Percentiles rank a stretch among this genome's conserved stretches.
phyloP scores from a whole-genome alignment of 1,284 basidiomycete species.

The Vanrija sp. region DNA sequence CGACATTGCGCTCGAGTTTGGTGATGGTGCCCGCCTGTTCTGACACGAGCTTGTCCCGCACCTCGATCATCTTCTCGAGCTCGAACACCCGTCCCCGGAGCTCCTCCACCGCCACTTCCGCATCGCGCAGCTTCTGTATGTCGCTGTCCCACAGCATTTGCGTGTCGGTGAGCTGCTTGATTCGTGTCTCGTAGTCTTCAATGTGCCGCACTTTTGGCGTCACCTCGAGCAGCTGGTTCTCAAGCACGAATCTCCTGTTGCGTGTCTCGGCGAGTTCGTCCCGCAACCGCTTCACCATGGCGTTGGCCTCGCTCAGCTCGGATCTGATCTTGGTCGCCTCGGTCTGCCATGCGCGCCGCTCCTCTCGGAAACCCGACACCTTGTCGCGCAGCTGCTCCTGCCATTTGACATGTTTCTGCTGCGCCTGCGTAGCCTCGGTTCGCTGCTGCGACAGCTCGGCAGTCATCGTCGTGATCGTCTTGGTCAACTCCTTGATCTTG shows the following conservation, averaged over 20 bases:
- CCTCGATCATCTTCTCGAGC: constrained; percentile 23
- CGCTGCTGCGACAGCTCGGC: constrained; percentile 35
- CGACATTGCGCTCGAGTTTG: constrained; percentile 3
- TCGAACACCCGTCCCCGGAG: constrained; percentile 22
- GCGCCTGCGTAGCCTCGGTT: constrained; percentile 34
- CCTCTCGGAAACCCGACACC: constrained; percentile 36
- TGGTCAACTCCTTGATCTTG: constrained; percentile 41
- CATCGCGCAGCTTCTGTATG: constrained; percentile 25
- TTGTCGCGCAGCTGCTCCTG: constrained; percentile 41
- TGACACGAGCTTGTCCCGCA: constrained; percentile 21
- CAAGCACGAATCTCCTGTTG: constrained; percentile 43
- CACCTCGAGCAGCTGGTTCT: constrained; percentile 36
- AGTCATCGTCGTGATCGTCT: constrained; percentile 33
- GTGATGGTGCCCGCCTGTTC: constrained; percentile 19
- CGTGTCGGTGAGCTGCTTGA: constrained; percentile 38
- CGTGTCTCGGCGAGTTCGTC: constrained; percentile 42
- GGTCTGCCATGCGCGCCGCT: constrained; percentile 36
- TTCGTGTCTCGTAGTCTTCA: constrained; percentile 41
- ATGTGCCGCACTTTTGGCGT: constrained; percentile 39
- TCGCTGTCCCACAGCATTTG: constrained; percentile 41
- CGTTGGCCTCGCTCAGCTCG: constrained; percentile 30
- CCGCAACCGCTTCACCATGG: constrained; percentile 24
- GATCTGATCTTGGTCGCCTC: constrained; percentile 31
- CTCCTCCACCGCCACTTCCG: constrained; percentile 17
- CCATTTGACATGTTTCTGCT: constrained; percentile 44